Evolutionary conservation across 805 yeast species (phyloP), one percentile per base, ranked within the genome.

Genomic region (Yarrowia sp.): DNA sequence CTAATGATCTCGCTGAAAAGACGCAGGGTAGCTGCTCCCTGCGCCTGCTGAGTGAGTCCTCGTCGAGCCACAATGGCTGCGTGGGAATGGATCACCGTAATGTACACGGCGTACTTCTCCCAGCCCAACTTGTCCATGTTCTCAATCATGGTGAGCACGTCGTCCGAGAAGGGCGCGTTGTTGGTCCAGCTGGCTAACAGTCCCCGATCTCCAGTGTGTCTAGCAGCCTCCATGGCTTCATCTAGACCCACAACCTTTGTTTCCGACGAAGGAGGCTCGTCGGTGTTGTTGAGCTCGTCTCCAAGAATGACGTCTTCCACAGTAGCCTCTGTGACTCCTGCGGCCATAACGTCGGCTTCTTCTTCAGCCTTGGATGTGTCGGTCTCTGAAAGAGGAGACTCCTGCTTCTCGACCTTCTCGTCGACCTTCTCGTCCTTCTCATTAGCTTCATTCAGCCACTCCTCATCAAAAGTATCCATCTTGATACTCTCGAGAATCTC

Each of bases 61-160:
- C 69, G 63, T 8, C 98, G 79, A 16, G 93, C 90, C 16, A 90
- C 88, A 60, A 93, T 88, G 4, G 88, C 88, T 63, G 88, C 96
- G 70, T 92, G 98, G 0, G 97, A 85, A 71, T 91, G 90, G 69
- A 87, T 77, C 16, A 86, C 80, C 65, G 84, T 85, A 49, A 92
- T 78, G 66, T 82, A 84, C 1, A 87, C 85, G 0, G 94, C 88
- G 42, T 88, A 80, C 70, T 92, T 90, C 53, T 82, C 76, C 97
- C 97, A 92, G 2, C 80, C 78, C 22, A 93, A 71, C 19, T 72
- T 67, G 71, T 89, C 88, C 69, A 92, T 76, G 65, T 82, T 81
- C 1, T 77, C 70, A 32, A 82, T 70, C 36, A 86, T 85, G 14
- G 67, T 66, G 39, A 62, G 63, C 4, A 64, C 83, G 70, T 12